Evolutionary conservation across 2,329 filamentous ascomycete genomes (phyloP), one percentile per base, ranked within the genome.

Genomic region (Teratosphaeria viscida): DNA sequence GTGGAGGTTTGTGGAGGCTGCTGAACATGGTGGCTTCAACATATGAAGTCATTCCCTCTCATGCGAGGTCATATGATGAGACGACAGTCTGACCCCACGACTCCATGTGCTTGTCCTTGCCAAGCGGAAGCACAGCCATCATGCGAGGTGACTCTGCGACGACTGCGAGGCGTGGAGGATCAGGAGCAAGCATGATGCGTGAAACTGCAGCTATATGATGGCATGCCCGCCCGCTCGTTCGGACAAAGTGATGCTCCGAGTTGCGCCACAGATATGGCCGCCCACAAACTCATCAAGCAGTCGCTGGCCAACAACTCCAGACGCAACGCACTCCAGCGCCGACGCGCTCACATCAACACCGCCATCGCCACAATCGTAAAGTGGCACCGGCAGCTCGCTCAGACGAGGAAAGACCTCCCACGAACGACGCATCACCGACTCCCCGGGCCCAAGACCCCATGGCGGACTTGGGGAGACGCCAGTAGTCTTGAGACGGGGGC

Each of bases 1-100:
- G 19, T 94, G 89, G 89, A 79, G 89, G 23, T 90, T 94, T 70
- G 85, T 87, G 60, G 89, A 94, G 62, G 76, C 77, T 55, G 78
- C 81, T 56, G 77, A 79, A 62, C 79, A 85, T 65, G 78, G 79
- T 52, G 80, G 79, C 14, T 85, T 84, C 70, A 82, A 78, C 54
- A 75, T 77, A 32, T 70, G 63, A 67, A 16, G 8, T 6, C 14
- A 47, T 11, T 27, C n/a, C 11, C 16, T 8, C 55, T 29, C 19
- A 32, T 49, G 16, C 23, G 43, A n/a, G 16, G 37, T 49, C n/a
- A 23, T 1, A 3, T 49, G 7, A n/a, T 19, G 23, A 23, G 23
- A 23, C 19, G 1, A 49, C 2, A 10, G 5, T 6, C 23, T 10
- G 16, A n/a, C 19, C n/a, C 16, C 23, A 23, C 43, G 6, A 49